Conservation (phyloP, 805 yeast species). For the Nematodospora valgi region DNA sequence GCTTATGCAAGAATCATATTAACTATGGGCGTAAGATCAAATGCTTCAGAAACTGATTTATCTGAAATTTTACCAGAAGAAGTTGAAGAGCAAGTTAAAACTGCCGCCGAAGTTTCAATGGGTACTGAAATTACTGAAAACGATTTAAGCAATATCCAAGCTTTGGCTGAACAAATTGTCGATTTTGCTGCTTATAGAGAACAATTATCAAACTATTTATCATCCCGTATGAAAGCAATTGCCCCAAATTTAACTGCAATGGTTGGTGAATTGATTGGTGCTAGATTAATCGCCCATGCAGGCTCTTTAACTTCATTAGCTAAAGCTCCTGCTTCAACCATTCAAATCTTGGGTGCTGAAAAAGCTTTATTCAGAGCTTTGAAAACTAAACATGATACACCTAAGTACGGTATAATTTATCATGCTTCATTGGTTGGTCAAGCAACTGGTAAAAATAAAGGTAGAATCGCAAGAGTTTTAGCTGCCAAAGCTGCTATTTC, state of each 20-base stretch:
- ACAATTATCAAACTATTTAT: constrained; percentile 85
- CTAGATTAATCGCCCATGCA: constrained; percentile 95
- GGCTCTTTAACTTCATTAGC: constrained; percentile 93
- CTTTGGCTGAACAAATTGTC: constrained; percentile 93
- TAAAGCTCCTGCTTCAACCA: constrained; percentile 97
- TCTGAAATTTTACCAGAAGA: constrained; percentile 46
- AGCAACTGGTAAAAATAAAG: constrained; percentile 97
- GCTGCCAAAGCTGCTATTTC: constrained; percentile 99
- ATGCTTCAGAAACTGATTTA: constrained; percentile 85
- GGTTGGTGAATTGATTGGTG: constrained; percentile 98
- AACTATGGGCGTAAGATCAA: constrained; percentile 91
- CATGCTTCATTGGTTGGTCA: constrained; percentile 97
- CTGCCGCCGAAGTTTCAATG: constrained; percentile 99
- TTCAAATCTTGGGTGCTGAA: constrained; percentile 98
- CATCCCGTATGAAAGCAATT: constrained; percentile 96
- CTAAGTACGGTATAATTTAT: constrained; percentile 95
- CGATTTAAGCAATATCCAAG: constrained; percentile 83
- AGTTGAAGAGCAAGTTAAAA: constrained; percentile 61
- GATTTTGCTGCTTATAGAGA: constrained; percentile 96
- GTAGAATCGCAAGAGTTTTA: constrained; percentile 96
- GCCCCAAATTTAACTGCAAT: constrained; percentile 96
- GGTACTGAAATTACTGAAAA: constrained; percentile 96
- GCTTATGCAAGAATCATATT: constrained; percentile 94
- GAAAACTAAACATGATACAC: constrained; percentile 97
- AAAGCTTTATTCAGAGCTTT: constrained; percentile 98